Conservation (phyloP, 805 yeast species). For the Wickerhamomyces canadensis region DNA sequence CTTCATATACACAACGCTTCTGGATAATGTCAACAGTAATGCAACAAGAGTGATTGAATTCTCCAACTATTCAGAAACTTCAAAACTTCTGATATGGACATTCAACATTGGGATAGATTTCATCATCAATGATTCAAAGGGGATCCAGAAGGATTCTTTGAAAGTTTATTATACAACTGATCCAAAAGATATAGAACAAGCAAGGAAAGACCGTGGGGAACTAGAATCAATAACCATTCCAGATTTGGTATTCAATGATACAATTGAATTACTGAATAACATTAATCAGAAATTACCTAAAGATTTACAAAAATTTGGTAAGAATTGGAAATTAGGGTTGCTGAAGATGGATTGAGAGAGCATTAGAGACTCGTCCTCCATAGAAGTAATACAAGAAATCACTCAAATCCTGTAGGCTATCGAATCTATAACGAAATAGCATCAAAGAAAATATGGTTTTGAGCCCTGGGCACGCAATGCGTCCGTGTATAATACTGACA, state of each 20-base stretch:
- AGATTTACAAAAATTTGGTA: conserved; percentile 12
- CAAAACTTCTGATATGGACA: conserved; percentile 39
- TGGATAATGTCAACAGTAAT: conserved; percentile 37
- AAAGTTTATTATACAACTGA: conserved; percentile 41
- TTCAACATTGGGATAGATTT: conserved; percentile 38
- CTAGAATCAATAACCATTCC: conserved; percentile 35
- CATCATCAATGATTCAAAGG: conserved; percentile 4
- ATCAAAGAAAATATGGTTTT: too few species aligned
- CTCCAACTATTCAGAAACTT: conserved; percentile 13
- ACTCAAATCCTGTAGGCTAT: too few species aligned
- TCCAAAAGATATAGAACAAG: conserved; percentile 20
- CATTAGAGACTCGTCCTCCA: too few species aligned
- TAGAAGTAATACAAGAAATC: too few species aligned
- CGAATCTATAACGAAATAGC: too few species aligned
- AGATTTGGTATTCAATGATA: conserved; percentile 23
- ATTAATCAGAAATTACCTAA: conserved; percentile 33
- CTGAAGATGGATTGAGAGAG: background rate
- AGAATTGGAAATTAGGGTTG: conserved; percentile 17
- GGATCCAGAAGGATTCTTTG: conserved; percentile 25
- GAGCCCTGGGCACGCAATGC: too few species aligned
- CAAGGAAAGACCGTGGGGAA: conserved; percentile 30
- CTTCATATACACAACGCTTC: conserved; percentile 32
- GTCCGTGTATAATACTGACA: too few species aligned
- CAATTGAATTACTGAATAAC: conserved; percentile 23
- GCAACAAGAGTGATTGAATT: conserved; percentile 34